Evolutionary conservation across 805 yeast species (phyloP).

Genomic region (Saccharomycopsis javanensis): DNA sequence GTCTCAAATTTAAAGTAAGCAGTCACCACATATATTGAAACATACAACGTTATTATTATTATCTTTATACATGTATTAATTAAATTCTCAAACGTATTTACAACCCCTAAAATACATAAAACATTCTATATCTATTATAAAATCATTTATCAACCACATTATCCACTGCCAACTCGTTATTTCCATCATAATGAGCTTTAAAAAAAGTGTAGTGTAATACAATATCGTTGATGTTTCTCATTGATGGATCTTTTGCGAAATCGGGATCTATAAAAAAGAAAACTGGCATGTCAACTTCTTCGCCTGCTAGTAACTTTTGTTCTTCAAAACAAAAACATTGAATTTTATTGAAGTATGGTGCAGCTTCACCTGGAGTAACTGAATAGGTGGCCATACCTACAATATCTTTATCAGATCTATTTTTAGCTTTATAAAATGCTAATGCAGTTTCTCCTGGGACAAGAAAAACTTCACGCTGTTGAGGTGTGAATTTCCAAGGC

Average conservation of each 20-base stretch:
- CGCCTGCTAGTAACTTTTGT: conserved; percentile 87
- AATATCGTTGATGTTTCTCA: conserved; percentile 84
- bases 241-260: conserved; percentile 82
- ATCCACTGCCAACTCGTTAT: conserved; percentile 25
- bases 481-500: conserved; percentile 94
- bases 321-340: conserved; percentile 99
- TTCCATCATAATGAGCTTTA: conserved; percentile 41
- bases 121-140: too few relatives aligned
- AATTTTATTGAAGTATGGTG: conserved; percentile 92
- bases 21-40: too few relatives aligned
- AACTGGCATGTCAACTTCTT: conserved; percentile 98
- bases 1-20: too few relatives aligned
- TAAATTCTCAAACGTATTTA: neutral
- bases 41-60: too few relatives aligned
- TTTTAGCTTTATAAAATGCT: conserved; percentile 90
- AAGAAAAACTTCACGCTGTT: conserved; percentile 84
- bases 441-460: conserved; percentile 97
- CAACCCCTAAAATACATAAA: neutral
- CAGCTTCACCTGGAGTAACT: conserved; percentile 92
- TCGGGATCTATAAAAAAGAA: conserved; percentile 96
- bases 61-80: neutral
- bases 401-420: conserved; percentile 75
- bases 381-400: conserved; percentile 98
- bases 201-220: conserved; percentile 90
- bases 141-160: conserved; percentile 2